phyloP scores from a whole-genome alignment of 805 yeast species.

The Yamadazyma tumulicola region DNA sequence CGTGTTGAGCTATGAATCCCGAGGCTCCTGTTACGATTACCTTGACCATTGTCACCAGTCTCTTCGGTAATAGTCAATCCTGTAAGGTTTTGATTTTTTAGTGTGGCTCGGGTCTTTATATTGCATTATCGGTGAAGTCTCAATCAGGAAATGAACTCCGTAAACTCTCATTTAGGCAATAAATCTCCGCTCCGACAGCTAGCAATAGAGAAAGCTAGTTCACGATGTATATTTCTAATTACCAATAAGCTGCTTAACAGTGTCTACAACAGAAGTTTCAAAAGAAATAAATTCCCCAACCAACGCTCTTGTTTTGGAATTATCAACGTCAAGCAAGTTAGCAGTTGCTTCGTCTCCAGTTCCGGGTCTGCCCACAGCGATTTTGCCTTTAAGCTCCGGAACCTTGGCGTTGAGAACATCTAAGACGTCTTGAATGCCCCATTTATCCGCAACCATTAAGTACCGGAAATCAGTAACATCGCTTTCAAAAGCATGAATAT shows the following conservation, averaged over 20 bases:
- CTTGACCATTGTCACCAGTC: constrained; percentile 19
- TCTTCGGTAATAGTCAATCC: too few relatives aligned
- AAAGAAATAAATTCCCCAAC: constrained; percentile 41
- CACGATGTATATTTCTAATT: too few relatives aligned
- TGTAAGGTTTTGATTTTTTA: too few relatives aligned
- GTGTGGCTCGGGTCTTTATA: too few relatives aligned
- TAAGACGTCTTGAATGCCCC: constrained; percentile 24
- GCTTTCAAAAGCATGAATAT: constrained; percentile 44
- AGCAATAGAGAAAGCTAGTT: too few relatives aligned
- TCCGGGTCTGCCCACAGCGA: constrained; percentile 43
- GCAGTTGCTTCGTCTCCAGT: constrained; percentile 16
- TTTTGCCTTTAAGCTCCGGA: constrained; percentile 42
- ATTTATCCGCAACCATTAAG: constrained; percentile 15
- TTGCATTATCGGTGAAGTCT: too few relatives aligned
- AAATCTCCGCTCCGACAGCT: too few relatives aligned
- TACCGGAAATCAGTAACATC: constrained; percentile 29
- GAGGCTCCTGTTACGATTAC: constrained; percentile 53
- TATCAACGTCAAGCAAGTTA: constrained; percentile 24
- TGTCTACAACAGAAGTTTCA: constrained; percentile 31
- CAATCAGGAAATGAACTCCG: too few relatives aligned
- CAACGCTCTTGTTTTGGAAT: constrained; percentile 29
- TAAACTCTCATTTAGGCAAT: too few relatives aligned
- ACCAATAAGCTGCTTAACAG: constrained; percentile 31
- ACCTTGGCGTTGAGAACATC: constrained; percentile 36
- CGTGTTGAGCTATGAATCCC: constrained; percentile 52